Percentiles rank a stretch among this genome's conserved stretches.
Evolutionary conservation across 306 rosid genomes (phyloP).

Genomic region (Cicer bijugum): DNA sequence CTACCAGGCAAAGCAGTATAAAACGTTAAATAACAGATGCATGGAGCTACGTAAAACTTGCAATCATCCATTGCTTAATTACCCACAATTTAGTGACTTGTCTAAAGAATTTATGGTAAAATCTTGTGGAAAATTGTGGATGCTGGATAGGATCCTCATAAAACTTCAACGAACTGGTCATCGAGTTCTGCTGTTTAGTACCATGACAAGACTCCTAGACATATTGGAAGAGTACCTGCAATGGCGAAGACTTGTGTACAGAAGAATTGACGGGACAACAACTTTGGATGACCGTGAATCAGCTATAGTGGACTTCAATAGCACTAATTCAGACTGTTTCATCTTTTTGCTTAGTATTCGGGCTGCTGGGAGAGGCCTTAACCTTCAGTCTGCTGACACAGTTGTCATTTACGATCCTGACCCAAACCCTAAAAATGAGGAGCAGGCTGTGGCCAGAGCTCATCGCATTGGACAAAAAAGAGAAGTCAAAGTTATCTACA

Average conservation of each 20-base stretch:
- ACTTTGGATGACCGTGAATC: slow-evolving; percentile 97
- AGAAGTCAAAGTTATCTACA: slow-evolving; percentile 92
- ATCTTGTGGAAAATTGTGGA: slow-evolving; percentile 97
- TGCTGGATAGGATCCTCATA: slow-evolving; percentile 86
- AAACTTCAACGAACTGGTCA: slow-evolving; percentile 96
- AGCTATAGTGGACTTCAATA: slow-evolving; percentile 92
- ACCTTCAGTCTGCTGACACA: slow-evolving; percentile 98
- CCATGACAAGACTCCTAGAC: slow-evolving; percentile 96
- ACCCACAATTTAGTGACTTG: slow-evolving; percentile 67
- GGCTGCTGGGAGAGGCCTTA: slow-evolving; percentile 99
- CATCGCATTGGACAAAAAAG: slow-evolving; percentile 97
- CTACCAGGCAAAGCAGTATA: slow-evolving; percentile 79
- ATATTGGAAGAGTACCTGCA: slow-evolving; percentile 92
- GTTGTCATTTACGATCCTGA: slow-evolving; percentile 97
- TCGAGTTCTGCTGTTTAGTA: slow-evolving; percentile 93
- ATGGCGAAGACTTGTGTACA: slow-evolving; percentile 80
- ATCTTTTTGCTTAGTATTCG: slow-evolving; percentile 98
- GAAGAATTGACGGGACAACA: slow-evolving; percentile 98
- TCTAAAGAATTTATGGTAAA: slow-evolving; percentile 74
- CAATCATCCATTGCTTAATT: slow-evolving; percentile 93
- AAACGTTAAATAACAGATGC: slow-evolving; percentile 88
- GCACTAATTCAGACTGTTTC: slow-evolving; percentile 77
- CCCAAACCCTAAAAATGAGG: slow-evolving; percentile 98
- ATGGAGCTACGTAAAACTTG: slow-evolving; percentile 98
- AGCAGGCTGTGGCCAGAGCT: slow-evolving; percentile 99